These are phyloP conservation scores for Coemansia reversa DNA, from an alignment of 192 early-diverging fungal species.

Conservation along the genomic window DNA sequence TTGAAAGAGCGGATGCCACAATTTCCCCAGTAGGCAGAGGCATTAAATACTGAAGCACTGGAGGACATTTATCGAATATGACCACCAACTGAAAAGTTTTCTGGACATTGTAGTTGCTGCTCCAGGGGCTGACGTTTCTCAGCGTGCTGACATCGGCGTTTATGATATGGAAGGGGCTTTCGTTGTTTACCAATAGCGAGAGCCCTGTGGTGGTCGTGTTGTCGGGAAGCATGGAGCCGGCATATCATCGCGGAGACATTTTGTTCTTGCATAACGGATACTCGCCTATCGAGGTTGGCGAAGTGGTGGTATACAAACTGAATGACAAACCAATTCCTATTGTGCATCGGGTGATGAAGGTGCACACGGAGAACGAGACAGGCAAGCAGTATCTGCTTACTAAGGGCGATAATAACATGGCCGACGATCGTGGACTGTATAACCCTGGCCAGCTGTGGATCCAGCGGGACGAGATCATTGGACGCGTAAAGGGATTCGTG, in stretches of 20 bases:
- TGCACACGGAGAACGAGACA: slow-evolving; percentile 78
- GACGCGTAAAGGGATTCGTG: slow-evolving; percentile 83
- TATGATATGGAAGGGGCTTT: slow-evolving; percentile 94
- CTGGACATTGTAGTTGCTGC: slow-evolving; percentile 39
- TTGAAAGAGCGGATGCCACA: neutral
- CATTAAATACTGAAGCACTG: neutral
- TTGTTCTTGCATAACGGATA: slow-evolving; percentile 76
- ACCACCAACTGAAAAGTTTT: neutral
- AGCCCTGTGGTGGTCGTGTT: slow-evolving; percentile 97
- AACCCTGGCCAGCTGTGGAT: slow-evolving; percentile 88
- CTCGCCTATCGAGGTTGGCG: slow-evolving; percentile 78
- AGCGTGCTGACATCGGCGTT: slow-evolving; percentile 90
- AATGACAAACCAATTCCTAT: slow-evolving; percentile 88
- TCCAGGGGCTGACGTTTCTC: slow-evolving; percentile 83
- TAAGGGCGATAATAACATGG: slow-evolving; percentile 94
- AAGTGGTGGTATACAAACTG: slow-evolving; percentile 94
- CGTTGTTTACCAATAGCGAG: slow-evolving; percentile 85
- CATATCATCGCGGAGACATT: slow-evolving; percentile 91
- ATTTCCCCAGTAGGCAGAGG: neutral
- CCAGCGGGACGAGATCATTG: slow-evolving; percentile 83
- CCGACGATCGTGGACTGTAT: slow-evolving; percentile 90
- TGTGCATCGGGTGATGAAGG: slow-evolving; percentile 91
- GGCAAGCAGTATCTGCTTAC: slow-evolving; percentile 86
- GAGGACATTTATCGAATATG: neutral
- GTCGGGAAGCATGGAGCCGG: slow-evolving; percentile 97